A percentile compares a stretch with the other conserved stretches of the same genome.
These are phyloP conservation scores for Raphanus sativus DNA, from an alignment of 345 rosid species.

Conservation along the genomic window DNA sequence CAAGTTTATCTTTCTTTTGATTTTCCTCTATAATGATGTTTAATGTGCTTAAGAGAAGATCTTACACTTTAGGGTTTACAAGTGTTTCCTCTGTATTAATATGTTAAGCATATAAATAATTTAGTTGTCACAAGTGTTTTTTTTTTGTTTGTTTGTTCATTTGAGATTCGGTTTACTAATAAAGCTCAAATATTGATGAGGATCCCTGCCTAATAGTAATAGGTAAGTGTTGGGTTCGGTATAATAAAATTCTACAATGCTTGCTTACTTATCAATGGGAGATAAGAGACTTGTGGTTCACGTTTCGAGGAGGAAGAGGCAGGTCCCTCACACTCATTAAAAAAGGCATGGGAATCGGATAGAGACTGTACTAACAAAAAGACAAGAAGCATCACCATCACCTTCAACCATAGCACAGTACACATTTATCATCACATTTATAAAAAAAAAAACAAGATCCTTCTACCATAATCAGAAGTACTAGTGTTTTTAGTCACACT, in stretches of 20 bases:
- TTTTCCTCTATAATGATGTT: conserved; percentile 5
- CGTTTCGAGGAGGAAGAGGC: neutral
- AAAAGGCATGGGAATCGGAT: neutral
- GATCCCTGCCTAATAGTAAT: neutral
- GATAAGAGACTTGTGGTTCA: neutral
- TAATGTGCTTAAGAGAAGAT: neutral
- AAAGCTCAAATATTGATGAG: neutral
- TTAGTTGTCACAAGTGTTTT: too few relatives aligned
- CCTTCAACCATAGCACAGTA: neutral
- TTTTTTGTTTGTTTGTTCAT: too few relatives aligned
- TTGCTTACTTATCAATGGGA: neutral
- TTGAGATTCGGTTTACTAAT: too few relatives aligned
- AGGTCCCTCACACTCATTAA: neutral
- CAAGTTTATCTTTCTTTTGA: neutral
- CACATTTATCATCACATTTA: neutral
- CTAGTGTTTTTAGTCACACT: neutral
- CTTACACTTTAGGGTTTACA: neutral
- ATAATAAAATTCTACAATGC: neutral
- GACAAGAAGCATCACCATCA: conserved; percentile 1
- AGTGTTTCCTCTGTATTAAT: neutral
- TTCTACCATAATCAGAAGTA: neutral
- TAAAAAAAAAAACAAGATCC: neutral
- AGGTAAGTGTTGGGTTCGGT: neutral
- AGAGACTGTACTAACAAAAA: neutral
- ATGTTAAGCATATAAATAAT: neutral